phyloP scores from a whole-genome alignment of 78 protist species.

The Pigoraptor vietnamica region DNA sequence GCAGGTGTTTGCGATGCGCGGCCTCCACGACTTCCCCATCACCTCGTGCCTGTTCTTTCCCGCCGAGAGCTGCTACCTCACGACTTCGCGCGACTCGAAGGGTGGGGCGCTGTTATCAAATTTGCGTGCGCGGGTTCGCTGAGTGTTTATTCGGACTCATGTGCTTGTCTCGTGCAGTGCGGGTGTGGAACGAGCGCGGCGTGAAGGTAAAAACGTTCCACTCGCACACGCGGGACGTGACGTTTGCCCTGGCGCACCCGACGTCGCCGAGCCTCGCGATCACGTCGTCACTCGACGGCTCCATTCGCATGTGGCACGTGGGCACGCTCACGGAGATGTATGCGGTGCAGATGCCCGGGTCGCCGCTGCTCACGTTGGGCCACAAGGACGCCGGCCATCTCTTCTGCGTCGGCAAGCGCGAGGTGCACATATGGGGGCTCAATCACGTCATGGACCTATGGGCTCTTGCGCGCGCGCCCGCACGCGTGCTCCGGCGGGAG shows the following conservation, averaged over 20 bases:
- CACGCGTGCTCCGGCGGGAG: background rate
- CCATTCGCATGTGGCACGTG: background rate
- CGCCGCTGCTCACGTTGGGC: background rate
- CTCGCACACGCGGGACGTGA: background rate
- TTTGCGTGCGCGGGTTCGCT: too few species aligned
- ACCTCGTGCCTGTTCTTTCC: background rate
- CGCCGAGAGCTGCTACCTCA: background rate
- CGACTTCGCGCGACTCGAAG: background rate
- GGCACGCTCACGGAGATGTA: background rate
- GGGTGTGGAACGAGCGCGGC: background rate
- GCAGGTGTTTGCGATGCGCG: background rate
- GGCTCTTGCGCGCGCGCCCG: background rate
- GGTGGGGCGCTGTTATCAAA: background rate
- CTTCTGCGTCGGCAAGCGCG: background rate
- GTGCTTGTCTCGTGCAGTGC: too few species aligned
- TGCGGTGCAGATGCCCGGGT: background rate
- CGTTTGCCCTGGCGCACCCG: background rate
- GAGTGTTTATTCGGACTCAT: background rate
- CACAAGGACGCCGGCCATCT: background rate
- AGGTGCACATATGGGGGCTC: background rate
- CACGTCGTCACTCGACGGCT: background rate
- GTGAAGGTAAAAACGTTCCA: background rate
- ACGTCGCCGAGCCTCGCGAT: background rate
- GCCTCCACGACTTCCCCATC: background rate
- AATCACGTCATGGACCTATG: background rate